A percentile compares a stretch with the other conserved stretches of the same genome.
phyloP scores from a whole-genome alignment of 169 alveolate species.

The Eimeria necatrix region DNA sequence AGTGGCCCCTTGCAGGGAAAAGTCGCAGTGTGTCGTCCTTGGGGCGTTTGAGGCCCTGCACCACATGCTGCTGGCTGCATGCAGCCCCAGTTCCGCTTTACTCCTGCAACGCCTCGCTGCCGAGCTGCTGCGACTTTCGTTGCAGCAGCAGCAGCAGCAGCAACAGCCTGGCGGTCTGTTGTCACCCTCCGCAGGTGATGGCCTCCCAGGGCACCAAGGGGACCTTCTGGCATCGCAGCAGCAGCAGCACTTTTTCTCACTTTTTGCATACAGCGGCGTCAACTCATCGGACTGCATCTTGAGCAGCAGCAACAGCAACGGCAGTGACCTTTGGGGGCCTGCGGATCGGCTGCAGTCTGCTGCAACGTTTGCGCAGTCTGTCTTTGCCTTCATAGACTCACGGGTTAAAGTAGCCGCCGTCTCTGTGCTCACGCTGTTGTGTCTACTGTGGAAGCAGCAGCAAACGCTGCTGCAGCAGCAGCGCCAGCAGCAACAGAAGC shows the following conservation, averaged over 20 bases:
- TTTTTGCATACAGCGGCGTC: slow-evolving; percentile 33
- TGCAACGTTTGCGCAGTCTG: slow-evolving; percentile 58
- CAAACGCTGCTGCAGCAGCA: slow-evolving; percentile 62
- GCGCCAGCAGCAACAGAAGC: slow-evolving; percentile 65
- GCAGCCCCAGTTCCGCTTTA: slow-evolving; percentile 17
- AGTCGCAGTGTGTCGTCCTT: slow-evolving; percentile 23
- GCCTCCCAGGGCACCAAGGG: slow-evolving; percentile 45
- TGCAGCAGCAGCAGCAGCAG: slow-evolving; percentile 67
- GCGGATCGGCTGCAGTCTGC: neutral
- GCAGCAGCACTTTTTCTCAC: slow-evolving; percentile 70
- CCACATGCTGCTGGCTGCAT: slow-evolving; percentile 46
- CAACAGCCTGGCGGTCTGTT: neutral
- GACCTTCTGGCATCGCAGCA: slow-evolving; percentile 46
- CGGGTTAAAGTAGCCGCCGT: slow-evolving; percentile 55
- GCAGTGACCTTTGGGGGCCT: neutral
- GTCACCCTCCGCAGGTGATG: slow-evolving; percentile 58
- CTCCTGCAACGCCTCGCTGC: slow-evolving; percentile 43
- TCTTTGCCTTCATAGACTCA: slow-evolving; percentile 54
- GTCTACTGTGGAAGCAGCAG: slow-evolving; percentile 71
- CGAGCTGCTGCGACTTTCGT: slow-evolving; percentile 60
- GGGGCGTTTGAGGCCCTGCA: slow-evolving; percentile 43
- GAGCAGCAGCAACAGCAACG: neutral
- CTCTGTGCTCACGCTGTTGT: slow-evolving; percentile 54
- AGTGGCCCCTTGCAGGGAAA: slow-evolving; percentile 57
- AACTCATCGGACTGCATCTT: slow-evolving; percentile 17